Evolutionary conservation across 2,329 filamentous ascomycete genomes (phyloP), one percentile per base, ranked within the genome.

Genomic region (Penicillium frequentans): DNA sequence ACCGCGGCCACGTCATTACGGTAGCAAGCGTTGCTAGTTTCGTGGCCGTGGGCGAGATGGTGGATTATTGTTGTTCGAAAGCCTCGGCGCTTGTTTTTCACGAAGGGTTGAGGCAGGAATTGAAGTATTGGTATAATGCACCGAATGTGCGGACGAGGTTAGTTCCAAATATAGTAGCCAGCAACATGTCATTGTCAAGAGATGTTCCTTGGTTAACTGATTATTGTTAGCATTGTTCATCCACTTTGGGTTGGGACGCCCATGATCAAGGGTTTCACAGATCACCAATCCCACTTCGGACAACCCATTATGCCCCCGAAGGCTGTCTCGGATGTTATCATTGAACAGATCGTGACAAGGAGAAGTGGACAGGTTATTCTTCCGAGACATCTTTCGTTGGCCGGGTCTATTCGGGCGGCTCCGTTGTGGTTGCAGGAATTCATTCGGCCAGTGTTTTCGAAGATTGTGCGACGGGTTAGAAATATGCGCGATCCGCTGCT

Each of bases 1-100:
- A 80, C 58, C 78, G 79, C 57, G 83, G 82, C 6, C 82, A 84
- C 55, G 70, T 84, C 26, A 73, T 85, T n/a, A 82, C 81, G 0
- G 72, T 85, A 9, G 81, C 82, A 1, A 81, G 78, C 57, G 67
- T 78, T 51, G 81, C 80, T 5, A 78, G 76, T 16, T 82, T 79
- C 64, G 51, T 79, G 5, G 66, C 71, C 2, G 57, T 76, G 2
- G 73, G 70, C 3, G 74, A 77, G n/a, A 76, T 83, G 57, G 77
- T 76, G 9, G 78, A 80, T 55, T 84, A 84, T 65, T 72, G 70
- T 26, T 74, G 73, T 42, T 78, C 77, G 23, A 84, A 84, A 61
- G 75, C 77, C 1, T 77, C 73, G 4, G 76, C 79, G 0, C 65
- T 83, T 42, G 70, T 75, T 11, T 80, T 83, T 62, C 80, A 84